phyloP scores from a whole-genome alignment of 73 alveolate species.

The Paramecium pentaurelia region DNA sequence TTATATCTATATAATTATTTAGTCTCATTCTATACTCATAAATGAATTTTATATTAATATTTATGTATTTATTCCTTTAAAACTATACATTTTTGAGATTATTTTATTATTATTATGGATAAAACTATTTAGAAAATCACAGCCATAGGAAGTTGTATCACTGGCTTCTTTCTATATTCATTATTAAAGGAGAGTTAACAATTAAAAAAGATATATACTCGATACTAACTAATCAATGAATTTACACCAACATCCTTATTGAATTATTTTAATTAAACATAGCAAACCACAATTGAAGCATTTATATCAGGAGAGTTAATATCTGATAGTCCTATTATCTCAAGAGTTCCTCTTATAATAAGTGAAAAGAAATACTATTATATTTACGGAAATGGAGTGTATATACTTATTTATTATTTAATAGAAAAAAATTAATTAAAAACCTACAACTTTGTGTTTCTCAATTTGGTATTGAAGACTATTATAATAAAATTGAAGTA shows the following conservation, averaged over 20 bases:
- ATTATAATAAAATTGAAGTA: not conserved
- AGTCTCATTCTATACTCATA: too few relatives aligned
- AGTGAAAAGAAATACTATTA: not conserved
- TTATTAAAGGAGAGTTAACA: not conserved
- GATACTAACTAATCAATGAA: not conserved
- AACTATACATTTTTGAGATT: not conserved
- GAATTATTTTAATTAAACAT: not conserved
- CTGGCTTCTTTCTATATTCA: not conserved
- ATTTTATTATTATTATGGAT: not conserved
- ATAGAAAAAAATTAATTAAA: not conserved
- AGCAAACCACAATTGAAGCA: not conserved
- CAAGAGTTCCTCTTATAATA: not conserved
- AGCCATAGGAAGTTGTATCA: not conserved
- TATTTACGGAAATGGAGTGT: not conserved
- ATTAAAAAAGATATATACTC: not conserved
- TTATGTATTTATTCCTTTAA: not conserved
- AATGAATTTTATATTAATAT: too few relatives aligned
- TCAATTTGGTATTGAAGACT: not conserved
- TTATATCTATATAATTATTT: too few relatives aligned
- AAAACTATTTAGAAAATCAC: not conserved
- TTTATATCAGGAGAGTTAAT: not conserved
- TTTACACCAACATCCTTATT: not conserved
- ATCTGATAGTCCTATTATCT: not conserved
- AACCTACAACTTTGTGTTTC: not conserved
- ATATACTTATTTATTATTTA: not conserved